These are phyloP conservation scores for Oenanthe javanica DNA, from an alignment of 140 eudicot species.

Conservation along the genomic window DNA sequence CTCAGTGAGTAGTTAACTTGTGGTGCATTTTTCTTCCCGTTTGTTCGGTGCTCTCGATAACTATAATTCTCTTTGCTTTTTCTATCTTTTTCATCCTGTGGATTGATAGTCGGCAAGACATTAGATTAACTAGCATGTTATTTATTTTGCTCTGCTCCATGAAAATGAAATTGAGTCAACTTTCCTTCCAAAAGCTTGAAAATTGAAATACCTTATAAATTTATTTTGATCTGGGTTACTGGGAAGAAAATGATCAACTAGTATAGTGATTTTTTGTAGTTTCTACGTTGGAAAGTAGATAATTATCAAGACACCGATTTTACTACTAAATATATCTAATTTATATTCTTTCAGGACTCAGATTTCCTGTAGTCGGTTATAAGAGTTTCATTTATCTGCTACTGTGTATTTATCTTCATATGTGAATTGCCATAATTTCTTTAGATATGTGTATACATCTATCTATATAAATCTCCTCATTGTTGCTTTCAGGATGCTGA, in stretches of 20 bases:
- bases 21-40: background rate
- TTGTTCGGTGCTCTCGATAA: background rate
- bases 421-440: background rate
- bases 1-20: background rate
- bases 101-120: background rate
- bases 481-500: constrained; percentile 43
- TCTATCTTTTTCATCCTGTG: background rate
- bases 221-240: background rate
- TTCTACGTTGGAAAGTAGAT: background rate
- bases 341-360: background rate
- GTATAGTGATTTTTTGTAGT: background rate
- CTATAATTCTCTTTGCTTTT: background rate
- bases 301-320: background rate
- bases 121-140: background rate
- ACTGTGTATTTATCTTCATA: background rate
- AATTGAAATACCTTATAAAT: background rate
- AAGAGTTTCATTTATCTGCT: background rate
- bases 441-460: background rate
- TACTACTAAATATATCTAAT: background rate
- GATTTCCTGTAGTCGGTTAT: background rate
- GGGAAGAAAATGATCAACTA: background rate
- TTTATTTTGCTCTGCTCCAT: background rate
- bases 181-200: background rate
- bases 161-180: background rate
- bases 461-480: constrained; percentile 1